phyloP scores from a whole-genome alignment of 2,329 filamentous ascomycete species.

The Colletotrichum ledebouriae region DNA sequence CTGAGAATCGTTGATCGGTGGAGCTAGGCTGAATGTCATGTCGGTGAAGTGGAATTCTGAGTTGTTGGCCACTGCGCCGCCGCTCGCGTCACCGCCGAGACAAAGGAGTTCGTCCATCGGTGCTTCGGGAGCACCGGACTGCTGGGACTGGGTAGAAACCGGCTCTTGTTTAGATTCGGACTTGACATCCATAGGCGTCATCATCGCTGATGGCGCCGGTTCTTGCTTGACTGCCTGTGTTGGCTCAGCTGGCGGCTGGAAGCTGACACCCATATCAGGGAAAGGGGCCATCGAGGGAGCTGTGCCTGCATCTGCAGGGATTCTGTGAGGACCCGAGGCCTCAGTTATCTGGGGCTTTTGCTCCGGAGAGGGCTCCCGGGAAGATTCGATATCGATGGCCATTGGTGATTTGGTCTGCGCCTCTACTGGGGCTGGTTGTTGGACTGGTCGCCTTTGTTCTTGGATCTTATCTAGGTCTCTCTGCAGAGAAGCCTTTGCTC shows the following conservation, averaged over 20 bases:
- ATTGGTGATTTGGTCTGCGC: conserved; percentile 53
- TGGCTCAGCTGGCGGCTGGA: conserved; percentile 46
- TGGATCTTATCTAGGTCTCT: conserved; percentile 64
- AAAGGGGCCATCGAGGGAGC: conserved; percentile 65
- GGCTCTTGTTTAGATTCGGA: conserved; percentile 46
- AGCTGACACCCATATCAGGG: conserved; percentile 68
- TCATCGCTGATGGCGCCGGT: conserved; percentile 42
- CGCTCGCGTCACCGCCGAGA: conserved; percentile 31
- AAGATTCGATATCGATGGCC: conserved; percentile 54
- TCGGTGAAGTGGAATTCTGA: conserved; percentile 67
- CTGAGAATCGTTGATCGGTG: conserved; percentile 52
- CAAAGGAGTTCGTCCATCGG: conserved; percentile 42
- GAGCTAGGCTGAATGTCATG: conserved; percentile 68
- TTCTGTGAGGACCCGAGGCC: conserved; percentile 31
- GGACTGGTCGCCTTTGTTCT: conserved; percentile 44
- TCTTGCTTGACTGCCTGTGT: conserved; percentile 39
- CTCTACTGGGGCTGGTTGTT: conserved; percentile 49
- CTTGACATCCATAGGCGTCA: conserved; percentile 49
- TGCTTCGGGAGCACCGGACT: conserved; percentile 43
- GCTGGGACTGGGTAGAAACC: conserved; percentile 33
- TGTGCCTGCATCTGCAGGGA: conserved; percentile 37
- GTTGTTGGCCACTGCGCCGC: conserved; percentile 43
- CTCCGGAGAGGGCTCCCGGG: conserved; percentile 42
- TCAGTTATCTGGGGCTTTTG: conserved; percentile 18
- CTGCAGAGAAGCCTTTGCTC: conserved; percentile 67